Base-by-base conservation (phyloP, 495 filamentous ascomycete genomes). In the Neurospora sp. region DNA sequence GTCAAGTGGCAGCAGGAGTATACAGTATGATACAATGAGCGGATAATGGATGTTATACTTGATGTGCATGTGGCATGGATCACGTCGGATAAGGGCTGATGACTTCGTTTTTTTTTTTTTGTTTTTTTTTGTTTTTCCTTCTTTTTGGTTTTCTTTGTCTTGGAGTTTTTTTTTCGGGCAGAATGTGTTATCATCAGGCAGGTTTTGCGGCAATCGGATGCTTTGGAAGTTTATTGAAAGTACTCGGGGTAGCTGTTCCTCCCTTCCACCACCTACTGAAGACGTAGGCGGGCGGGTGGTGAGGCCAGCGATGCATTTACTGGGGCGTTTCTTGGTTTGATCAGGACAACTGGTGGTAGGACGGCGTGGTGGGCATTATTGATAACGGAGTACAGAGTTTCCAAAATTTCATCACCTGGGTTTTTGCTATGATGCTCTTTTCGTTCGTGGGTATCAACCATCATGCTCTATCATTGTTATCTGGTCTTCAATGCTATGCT, bases 1-100 rank as follows among this genome's bases (percentile, higher is more conserved):
- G 86, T 94, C 73, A 91, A 92, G 76, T 94, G 92, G 92, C 92
- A 94, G 81, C 88, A 90, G 71, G 83, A 87, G 75, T 88, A 86
- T 73, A 70, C 79, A 37, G 69, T 74, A 14, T 84, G 73, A 79
- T 14, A 16, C 44, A 61, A 68, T 20, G 53, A 65, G 53, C 53
- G 27, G 53, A 65, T 65, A 65, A 65, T 65, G 31, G 53, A 65
- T 35, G 22, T 38, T 38, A 22, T n/a, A 22, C 68, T 68, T 37
- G 20, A 27, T 37, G 31, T 41, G 31, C 69, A 48, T 38, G 9
- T 7, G n/a, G 31, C 14, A 31, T 71, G 42, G n/a, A 37, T 68
- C 27, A 9, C 53, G 35, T 31, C 40, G 31, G 70, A 68, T 65
- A 65, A 35, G 27, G 53, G 53, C 14, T 65, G 53, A 65, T 59